Conservation (phyloP, 2,329 filamentous ascomycete species). For the Ophiostoma novo-ulmi region DNA sequence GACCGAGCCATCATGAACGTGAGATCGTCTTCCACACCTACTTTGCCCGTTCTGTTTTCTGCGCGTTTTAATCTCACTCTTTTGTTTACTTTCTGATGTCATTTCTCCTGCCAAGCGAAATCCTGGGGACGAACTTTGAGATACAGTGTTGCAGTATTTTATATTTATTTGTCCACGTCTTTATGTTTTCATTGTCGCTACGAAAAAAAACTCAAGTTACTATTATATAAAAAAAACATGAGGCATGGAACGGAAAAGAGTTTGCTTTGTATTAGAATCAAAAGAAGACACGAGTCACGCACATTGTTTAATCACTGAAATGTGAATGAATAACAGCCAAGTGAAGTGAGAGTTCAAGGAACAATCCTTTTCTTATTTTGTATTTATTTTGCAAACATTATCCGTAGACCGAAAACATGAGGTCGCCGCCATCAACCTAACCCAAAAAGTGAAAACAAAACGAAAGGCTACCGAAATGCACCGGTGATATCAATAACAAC, state of each 20-base stretch:
- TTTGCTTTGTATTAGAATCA: neutral
- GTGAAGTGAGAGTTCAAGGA: neutral
- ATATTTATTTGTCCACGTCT: neutral
- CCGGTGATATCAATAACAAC: constrained; percentile 9
- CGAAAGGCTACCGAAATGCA: constrained; percentile 13
- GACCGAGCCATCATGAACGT: constrained; percentile 62
- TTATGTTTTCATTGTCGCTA: neutral
- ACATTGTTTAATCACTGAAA: neutral
- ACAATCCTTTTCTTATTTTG: neutral
- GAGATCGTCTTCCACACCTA: neutral
- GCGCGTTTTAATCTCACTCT: neutral
- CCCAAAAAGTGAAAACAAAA: neutral
- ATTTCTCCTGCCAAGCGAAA: constrained; percentile 15
- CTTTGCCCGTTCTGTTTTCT: neutral
- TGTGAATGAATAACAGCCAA: neutral
- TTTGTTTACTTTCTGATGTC: neutral
- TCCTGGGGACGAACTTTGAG: constrained; percentile 3
- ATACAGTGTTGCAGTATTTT: neutral
- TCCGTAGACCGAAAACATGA: neutral
- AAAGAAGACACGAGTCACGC: neutral
- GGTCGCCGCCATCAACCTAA: neutral
- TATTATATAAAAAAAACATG: neutral
- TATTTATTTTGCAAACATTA: constrained; percentile 4
- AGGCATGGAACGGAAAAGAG: constrained; percentile 2
- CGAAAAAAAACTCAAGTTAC: neutral